Evolutionary conservation across 345 rosid species (phyloP), one percentile per base, ranked within the genome.

Genomic region (Ricinus communis): DNA sequence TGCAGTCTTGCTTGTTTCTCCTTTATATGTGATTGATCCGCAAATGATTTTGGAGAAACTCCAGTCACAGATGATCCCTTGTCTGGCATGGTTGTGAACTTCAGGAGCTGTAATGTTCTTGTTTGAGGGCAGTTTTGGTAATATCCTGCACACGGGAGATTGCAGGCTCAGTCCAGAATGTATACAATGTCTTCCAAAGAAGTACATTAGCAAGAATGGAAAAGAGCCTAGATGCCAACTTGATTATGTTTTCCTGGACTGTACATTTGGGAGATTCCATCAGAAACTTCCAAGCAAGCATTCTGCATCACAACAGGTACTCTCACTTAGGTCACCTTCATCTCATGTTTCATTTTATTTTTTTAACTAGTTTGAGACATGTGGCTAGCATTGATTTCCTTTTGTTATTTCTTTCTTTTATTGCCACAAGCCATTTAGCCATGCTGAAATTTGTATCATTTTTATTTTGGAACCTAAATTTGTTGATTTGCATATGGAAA

Each of bases 91-190:
- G 56, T 71, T 70, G 21, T 75, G 66, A 81, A 84, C 78, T 72
- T 74, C 90, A 89, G 98, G 98, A 79, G 96, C 97, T 46, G 93
- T 89, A n/a, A 91, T 88, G 97, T 91, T 89, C 85, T 81, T 93
- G 82, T 91, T 93, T 75, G 93, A 91, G 82, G 97, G 98, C 24
- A 72, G 68, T 71, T 93, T 91, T 55, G 98, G 98, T 72, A 87
- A 83, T 65, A 84, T 93, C 72, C 85, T 91, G 79, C 96, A 91
- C 83, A 86, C 96, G 24, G 97, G 98, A 80, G 97, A 93, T 80
- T 89, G 96, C 81, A 87, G 97, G 84, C 89, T 93, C 75, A 88
- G 89, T 30, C 74, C 74, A 0, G 96, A 89, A 71, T 89, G 91
- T 46, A 30, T 91, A 18, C 85, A 78, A 62, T 79, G 65, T 24